Percentiles rank a stretch among this genome's conserved stretches.
Evolutionary conservation across 164 flowering plant species (phyloP).

Genomic region (Umbilicus rupestris): DNA sequence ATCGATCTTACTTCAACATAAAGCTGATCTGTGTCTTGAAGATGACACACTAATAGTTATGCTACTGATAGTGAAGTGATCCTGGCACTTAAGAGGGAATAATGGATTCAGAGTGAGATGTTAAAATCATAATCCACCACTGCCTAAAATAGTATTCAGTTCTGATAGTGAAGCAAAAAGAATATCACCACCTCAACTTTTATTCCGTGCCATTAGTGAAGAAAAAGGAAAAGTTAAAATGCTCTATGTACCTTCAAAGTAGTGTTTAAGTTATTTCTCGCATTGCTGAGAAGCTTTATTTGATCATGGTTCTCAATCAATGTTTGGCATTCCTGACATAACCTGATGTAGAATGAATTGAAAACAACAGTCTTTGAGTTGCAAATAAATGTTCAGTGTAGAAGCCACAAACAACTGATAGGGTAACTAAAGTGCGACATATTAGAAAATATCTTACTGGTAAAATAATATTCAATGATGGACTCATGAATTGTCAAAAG

Average conservation of each 20-base stretch:
- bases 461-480: too few species aligned
- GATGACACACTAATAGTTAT: not conserved
- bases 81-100: too few species aligned
- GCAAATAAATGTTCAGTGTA: not conserved
- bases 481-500: too few species aligned
- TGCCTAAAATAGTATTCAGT: not conserved
- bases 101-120: not conserved
- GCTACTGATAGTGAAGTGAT: too few species aligned
- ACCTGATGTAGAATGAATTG: constrained; percentile 31
- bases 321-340: constrained; percentile 95
- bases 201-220: too few species aligned
- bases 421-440: not conserved
- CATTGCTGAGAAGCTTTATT: constrained; percentile 97
- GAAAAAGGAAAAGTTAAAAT: not conserved
- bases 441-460: not conserved
- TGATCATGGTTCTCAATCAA: constrained; percentile 96
- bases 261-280: constrained; percentile 82
- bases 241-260: constrained; percentile 67
- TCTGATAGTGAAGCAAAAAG: not conserved
- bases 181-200: too few species aligned
- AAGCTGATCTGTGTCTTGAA: not conserved
- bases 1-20: not conserved
- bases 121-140: not conserved
- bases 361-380: not conserved
- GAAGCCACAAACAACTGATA: too few species aligned